Evolutionary conservation across 371 early-diverging fungal genomes (phyloP), one percentile per base, ranked within the genome.

Genomic region (Mucor lusitanicus): DNA sequence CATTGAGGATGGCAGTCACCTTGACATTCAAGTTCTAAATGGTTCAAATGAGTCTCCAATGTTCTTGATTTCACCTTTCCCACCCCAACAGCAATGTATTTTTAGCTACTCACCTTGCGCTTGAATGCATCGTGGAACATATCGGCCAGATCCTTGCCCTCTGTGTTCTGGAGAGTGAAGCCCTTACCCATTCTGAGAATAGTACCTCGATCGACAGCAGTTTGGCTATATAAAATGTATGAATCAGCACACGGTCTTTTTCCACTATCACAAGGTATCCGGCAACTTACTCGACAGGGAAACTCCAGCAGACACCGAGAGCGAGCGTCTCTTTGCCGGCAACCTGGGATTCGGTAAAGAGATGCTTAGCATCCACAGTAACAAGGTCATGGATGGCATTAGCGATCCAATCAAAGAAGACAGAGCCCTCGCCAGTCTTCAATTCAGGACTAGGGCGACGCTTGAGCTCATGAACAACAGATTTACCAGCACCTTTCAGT

Each of bases 171-270:
- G 61, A 88, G 79, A 7, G 85, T 83, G 68, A 97, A 97, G 8
- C 97, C 96, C 85, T 97, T 98, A 72, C 91, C 95, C 97, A 97
- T 97, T 72, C 89, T 84, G 55, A 94, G 78, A 44, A 95, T 86
- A 33, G 78, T 89, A 42, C 95, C 95, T 58, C 80, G 71, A 70
- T 85, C 82, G 12, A 95, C 82, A 60, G 85, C 81, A 2, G 91
- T 91, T 80, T 98, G 97, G 63, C 86, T 84, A 61, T 40, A 3
- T 63, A 40, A 65, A 62, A 61, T 28, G 21, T 59, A 71, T 40
- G 40, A 17, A 61, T 12, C n/a, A 23, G 9, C 27, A 33, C 37
- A 53, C 53, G 17, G 23, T 53, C 17, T 6, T 11, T 28, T 33
- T 33, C 30, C 33, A 30, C 7, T 37, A 13, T 17, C 28, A 35